Percentiles rank a stretch among this genome's conserved stretches.
Evolutionary conservation across 2,329 filamentous ascomycete genomes (phyloP).

Genomic region (Calonectria montana): DNA sequence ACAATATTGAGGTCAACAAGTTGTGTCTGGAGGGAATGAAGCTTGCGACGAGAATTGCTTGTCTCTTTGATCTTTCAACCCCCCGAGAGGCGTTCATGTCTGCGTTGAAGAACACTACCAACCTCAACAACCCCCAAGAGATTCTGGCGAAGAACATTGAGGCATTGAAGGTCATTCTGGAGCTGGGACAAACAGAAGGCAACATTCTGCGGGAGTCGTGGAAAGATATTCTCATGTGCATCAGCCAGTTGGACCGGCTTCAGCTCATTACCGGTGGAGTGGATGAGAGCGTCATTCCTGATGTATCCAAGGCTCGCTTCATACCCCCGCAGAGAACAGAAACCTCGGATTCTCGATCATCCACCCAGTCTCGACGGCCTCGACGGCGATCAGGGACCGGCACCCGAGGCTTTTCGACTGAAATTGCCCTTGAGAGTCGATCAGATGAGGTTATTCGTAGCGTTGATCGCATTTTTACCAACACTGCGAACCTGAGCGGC

Average conservation of each 20-base stretch:
- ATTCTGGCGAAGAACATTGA: conserved; percentile 98
- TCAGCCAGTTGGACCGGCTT: conserved; percentile 94
- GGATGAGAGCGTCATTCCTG: conserved; percentile 90
- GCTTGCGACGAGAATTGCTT: conserved; percentile 91
- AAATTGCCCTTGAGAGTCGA: conserved; percentile 91
- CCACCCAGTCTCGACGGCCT: conserved; percentile 68
- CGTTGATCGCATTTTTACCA: conserved; percentile 96
- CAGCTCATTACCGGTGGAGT: conserved; percentile 96
- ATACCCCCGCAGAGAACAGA: conserved; percentile 68
- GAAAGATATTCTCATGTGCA: conserved; percentile 94
- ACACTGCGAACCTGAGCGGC: conserved; percentile 91
- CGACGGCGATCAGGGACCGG: conserved; percentile 66
- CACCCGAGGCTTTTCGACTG: conserved; percentile 75
- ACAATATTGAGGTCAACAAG: conserved; percentile 92
- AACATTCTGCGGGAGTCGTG: conserved; percentile 90
- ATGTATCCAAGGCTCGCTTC: conserved; percentile 87
- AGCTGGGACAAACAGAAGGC: conserved; percentile 92
- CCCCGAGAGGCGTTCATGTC: conserved; percentile 95
- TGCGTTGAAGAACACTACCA: conserved; percentile 91
- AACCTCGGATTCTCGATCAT: conserved; percentile 71
- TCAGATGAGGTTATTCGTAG: conserved; percentile 93
- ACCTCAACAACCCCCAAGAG: conserved; percentile 93
- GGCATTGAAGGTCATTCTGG: conserved; percentile 89
- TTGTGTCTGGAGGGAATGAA: conserved; percentile 96
- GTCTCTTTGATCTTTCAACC: conserved; percentile 92